Conservation (phyloP, 805 yeast genomes). For the Pichia phayaonensis region DNA sequence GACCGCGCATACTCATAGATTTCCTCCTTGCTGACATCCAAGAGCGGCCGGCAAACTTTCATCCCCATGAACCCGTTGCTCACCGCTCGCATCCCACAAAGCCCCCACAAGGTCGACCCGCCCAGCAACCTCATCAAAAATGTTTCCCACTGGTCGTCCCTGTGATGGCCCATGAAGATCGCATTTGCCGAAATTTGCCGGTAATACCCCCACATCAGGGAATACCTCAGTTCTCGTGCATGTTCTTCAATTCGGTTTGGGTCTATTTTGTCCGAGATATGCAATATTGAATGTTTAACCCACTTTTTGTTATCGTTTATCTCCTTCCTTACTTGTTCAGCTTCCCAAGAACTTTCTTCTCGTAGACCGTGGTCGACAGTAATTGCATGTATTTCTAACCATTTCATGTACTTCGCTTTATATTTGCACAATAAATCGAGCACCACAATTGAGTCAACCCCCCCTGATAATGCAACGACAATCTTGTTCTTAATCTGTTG, state of each 20-base stretch:
- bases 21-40: constrained; percentile 36
- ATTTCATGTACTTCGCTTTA: constrained; percentile 13
- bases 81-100: not conserved
- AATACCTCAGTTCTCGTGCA: constrained; percentile 51
- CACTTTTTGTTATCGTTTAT: constrained; percentile 9
- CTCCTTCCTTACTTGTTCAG: constrained; percentile 27
- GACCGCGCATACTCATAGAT: constrained; percentile 39
- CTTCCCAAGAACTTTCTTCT: constrained; percentile 42
- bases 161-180: constrained; percentile 60
- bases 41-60: constrained; percentile 42
- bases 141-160: constrained; percentile 69
- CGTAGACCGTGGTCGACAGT: constrained; percentile 63
- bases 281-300: constrained; percentile 21
- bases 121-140: constrained; percentile 44
- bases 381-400: constrained; percentile 39
- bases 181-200: constrained; percentile 23
- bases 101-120: constrained; percentile 32
- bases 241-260: constrained; percentile 36
- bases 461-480: constrained; percentile 64
- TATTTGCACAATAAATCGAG: constrained; percentile 38
- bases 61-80: constrained; percentile 51
- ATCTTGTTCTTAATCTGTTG: not conserved
- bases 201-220: constrained; percentile 37
- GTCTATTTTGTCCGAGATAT: constrained; percentile 14
- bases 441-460: constrained; percentile 73